Evolutionary conservation across 805 yeast genomes (phyloP).

Genomic region (Jamesozyma piceae): DNA sequence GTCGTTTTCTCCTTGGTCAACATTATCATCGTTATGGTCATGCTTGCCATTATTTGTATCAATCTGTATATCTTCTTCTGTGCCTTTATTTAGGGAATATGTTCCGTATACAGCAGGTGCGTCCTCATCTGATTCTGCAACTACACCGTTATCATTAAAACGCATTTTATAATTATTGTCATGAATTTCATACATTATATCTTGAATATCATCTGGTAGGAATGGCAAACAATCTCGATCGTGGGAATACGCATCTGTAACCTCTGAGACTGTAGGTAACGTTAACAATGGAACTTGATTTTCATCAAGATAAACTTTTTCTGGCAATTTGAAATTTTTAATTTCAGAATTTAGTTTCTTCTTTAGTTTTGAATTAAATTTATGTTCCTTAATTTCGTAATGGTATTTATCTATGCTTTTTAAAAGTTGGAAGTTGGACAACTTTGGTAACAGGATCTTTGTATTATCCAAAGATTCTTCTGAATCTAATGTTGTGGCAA

Average conservation of each 20-base stretch:
- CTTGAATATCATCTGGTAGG: conserved; percentile 60
- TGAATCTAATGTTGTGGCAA: conserved; percentile 60
- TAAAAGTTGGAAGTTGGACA: conserved; percentile 63
- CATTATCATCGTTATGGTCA: conserved; percentile 4
- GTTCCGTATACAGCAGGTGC: conserved; percentile 9
- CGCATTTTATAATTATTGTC: conserved; percentile 32
- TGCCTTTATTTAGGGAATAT: conserved; percentile 8
- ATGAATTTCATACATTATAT: conserved; percentile 59
- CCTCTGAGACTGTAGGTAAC: conserved; percentile 65
- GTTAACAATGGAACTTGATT: conserved; percentile 45
- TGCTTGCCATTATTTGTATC: not conserved
- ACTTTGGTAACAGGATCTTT: conserved; percentile 40
- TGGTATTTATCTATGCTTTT: conserved; percentile 67
- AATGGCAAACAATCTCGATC: conserved; percentile 57
- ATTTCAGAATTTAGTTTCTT: conserved; percentile 23
- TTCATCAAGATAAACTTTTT: conserved; percentile 37
- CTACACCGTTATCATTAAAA: conserved; percentile 14
- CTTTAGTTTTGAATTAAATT: conserved; percentile 46
- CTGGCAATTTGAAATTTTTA: conserved; percentile 11
- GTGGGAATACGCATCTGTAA: conserved; percentile 65
- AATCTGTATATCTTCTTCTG: conserved; percentile 1
- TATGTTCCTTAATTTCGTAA: conserved; percentile 73
- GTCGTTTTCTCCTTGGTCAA: not conserved
- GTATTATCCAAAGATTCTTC: conserved; percentile 54
- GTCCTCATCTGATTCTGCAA: conserved; percentile 3